Conservation (phyloP, 129 eudicot species). For the Gnaphalium uliginosum region DNA sequence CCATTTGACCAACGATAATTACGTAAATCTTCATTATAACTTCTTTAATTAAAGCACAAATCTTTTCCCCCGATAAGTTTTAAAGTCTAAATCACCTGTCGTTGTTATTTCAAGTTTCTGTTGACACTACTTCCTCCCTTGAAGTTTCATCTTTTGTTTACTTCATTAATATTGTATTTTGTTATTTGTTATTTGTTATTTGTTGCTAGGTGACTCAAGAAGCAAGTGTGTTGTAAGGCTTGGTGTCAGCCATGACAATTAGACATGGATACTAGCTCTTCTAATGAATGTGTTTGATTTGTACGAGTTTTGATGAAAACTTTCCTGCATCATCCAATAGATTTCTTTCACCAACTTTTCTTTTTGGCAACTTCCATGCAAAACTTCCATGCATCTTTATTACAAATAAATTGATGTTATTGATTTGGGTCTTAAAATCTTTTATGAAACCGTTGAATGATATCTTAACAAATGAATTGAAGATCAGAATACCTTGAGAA, state of each 20-base stretch:
- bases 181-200: constrained; percentile 26
- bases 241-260: constrained; percentile 13
- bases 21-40: not conserved
- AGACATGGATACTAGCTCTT: constrained; percentile 12
- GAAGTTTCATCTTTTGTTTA: not conserved
- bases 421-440: not conserved
- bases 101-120: not conserved
- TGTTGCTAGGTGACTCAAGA: constrained; percentile 23
- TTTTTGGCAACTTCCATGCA: constrained; percentile 11
- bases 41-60: not conserved
- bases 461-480: too few relatives aligned
- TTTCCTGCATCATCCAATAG: constrained; percentile 9
- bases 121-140: not conserved
- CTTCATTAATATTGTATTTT: not conserved
- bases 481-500: too few relatives aligned
- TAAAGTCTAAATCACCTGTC: not conserved
- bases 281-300: constrained; percentile 24
- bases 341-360: not conserved
- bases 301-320: constrained; percentile 21
- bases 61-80: not conserved
- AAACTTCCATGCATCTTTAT: constrained; percentile 13
- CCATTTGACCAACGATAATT: not conserved
- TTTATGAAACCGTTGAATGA: not conserved
- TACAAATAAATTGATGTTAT: constrained; percentile 25
- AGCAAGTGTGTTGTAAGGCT: constrained; percentile 20